phyloP scores from a whole-genome alignment of 306 rosid species.

The Hippophae gyantsensis region DNA sequence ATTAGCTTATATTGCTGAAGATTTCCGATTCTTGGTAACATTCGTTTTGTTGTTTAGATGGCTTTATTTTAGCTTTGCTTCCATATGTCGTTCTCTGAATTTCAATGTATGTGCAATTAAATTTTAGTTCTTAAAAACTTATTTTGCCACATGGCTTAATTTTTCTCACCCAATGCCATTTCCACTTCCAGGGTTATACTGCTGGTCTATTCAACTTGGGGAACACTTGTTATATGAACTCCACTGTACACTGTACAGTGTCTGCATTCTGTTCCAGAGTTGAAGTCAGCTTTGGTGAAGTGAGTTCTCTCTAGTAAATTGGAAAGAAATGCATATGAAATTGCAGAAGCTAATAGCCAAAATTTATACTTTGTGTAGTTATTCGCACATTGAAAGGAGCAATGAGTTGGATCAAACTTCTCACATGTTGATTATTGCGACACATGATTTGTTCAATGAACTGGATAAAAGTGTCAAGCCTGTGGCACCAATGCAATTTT shows the following conservation, averaged over 20 bases:
- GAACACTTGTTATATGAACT: slow-evolving; percentile 96
- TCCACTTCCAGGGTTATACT: slow-evolving; percentile 61
- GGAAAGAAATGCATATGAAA: neutral
- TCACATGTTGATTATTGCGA: slow-evolving; percentile 79
- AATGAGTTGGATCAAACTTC: slow-evolving; percentile 91
- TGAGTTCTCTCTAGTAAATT: slow-evolving; percentile 24
- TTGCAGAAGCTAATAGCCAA: slow-evolving; percentile 15
- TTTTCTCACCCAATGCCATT: slow-evolving; percentile 5
- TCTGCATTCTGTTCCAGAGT: slow-evolving; percentile 96
- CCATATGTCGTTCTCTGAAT: neutral
- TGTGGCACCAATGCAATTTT: slow-evolving; percentile 98
- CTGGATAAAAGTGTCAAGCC: slow-evolving; percentile 87
- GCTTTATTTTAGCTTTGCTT: too few species aligned
- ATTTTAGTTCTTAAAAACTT: slow-evolving; percentile 1
- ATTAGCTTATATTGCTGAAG: neutral
- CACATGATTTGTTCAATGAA: slow-evolving; percentile 77
- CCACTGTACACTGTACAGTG: slow-evolving; percentile 89
- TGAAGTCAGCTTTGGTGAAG: slow-evolving; percentile 84
- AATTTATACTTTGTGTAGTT: slow-evolving; percentile 30
- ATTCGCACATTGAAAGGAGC: slow-evolving; percentile 61
- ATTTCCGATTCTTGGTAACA: neutral
- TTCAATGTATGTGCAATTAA: neutral
- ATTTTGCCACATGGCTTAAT: neutral
- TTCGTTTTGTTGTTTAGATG: too few species aligned
- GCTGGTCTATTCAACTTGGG: slow-evolving; percentile 97